Evolutionary conservation across 75 land plant species (phyloP).

Genomic region (Pinus tabuliformis): DNA sequence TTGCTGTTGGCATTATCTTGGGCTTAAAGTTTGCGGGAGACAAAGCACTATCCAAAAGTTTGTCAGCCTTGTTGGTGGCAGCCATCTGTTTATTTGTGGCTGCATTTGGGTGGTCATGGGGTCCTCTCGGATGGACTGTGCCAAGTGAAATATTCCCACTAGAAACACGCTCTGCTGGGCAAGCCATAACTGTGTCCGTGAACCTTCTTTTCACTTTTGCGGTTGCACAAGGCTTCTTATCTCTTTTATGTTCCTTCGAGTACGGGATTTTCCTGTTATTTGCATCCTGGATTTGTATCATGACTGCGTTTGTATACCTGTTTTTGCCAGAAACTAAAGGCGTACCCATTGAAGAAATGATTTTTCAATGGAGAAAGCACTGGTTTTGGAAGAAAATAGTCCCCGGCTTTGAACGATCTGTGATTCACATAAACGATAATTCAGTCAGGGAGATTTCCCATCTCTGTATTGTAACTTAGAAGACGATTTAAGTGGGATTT

Average conservation of each 20-base stretch:
- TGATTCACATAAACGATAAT: too few relatives aligned
- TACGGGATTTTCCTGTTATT: conserved; percentile 84
- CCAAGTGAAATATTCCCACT: conserved; percentile 90
- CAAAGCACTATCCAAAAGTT: conserved; percentile 39
- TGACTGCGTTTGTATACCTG: conserved; percentile 69
- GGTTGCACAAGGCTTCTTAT: conserved; percentile 79
- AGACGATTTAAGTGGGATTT: too few relatives aligned
- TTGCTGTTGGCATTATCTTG: conserved; percentile 36
- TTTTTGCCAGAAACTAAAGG: conserved; percentile 89
- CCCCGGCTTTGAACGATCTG: conserved; percentile 15
- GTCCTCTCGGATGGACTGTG: conserved; percentile 87
- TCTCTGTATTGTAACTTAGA: too few relatives aligned
- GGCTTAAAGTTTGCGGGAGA: conserved; percentile 49
- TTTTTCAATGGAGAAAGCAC: conserved; percentile 70
- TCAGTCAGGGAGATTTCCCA: too few relatives aligned
- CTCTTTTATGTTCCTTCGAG: conserved; percentile 52
- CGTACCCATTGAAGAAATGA: conserved; percentile 82
- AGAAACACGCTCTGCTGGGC: conserved; percentile 89
- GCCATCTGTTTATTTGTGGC: conserved; percentile 49
- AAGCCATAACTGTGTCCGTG: conserved; percentile 68
- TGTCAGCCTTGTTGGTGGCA: conserved; percentile 50
- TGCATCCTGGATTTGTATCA: conserved; percentile 70
- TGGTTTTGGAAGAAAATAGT: conserved; percentile 83
- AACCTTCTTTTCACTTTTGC: conserved; percentile 82
- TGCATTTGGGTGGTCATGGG: conserved; percentile 94